Base-by-base conservation (phyloP, 2,329 filamentous ascomycete species). In the Stromatinia cepivora region DNA sequence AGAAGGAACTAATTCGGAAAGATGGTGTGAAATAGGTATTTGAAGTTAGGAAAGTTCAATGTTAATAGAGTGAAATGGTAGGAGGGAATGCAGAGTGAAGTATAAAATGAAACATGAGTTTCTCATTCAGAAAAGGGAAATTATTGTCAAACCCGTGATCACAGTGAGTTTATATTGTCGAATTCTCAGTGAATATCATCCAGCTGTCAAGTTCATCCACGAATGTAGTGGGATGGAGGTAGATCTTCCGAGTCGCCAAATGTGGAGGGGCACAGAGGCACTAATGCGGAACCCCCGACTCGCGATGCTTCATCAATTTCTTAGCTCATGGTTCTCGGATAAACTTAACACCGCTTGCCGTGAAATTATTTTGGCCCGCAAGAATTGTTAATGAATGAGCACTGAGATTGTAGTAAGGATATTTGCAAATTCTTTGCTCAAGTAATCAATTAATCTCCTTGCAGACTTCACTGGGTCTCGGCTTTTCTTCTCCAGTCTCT, bases 341-440 rank as follows among this genome's bases (percentile, higher is more conserved):
- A 52, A 64, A 64, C 31, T 25, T 52, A 42, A 52, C 2, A 25
- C 61, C 46, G 61, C 22, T 22, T 17, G 4, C 48, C 61, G 46
- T 64, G 15, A 64, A 64, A 64, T 64, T 64, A 64, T 64, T 64
- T 64, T 52, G 61, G 34, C 61, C 22, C 8, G 22, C 22, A 63
- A 52, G 48, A 28, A 52, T 63, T 39, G 28, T 34, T 36, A 11
- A 62, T 48, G 42, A 11, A 62, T 48, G 42, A 11, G 6, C 6
- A 17, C 8, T 17, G 28, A 31, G 39, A 42, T 42, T 42, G 39
- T 39, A 48, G 28, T 13, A 25, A 25, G n/a, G 8, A 50, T 4
- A 52, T 20, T 52, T 17, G 17, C 54, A 9, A 4, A 1, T 42
- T 25, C 5, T 39, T 15, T n/a, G 34, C 10, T 13, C 11, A 58